Evolutionary conservation across 1,284 basidiomycete species (phyloP).

Genomic region (Ustilago crameri): DNA sequence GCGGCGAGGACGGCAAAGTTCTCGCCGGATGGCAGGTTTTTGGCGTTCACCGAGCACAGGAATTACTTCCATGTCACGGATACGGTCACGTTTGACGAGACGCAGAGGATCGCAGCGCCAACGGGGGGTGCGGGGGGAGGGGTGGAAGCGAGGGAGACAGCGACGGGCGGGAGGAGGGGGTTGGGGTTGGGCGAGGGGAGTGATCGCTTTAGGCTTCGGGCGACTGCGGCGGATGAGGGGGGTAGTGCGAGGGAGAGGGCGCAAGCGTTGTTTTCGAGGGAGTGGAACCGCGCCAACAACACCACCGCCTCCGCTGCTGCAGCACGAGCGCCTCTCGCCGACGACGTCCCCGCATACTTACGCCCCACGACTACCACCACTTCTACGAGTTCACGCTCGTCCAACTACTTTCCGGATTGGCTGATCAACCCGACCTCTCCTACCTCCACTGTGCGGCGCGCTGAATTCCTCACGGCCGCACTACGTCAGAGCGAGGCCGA

Average conservation of each 20-base stretch:
- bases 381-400: neutral
- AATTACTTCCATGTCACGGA: constrained; percentile 53
- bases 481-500: no score
- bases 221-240: neutral
- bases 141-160: constrained; percentile 1
- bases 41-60: constrained; percentile 58
- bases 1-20: constrained; percentile 57
- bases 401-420: constrained; percentile 22
- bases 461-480: no score
- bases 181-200: neutral
- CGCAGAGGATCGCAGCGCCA: constrained; percentile 30
- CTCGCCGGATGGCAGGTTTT: constrained; percentile 48
- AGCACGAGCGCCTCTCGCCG: neutral
- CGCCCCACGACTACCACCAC: no score
- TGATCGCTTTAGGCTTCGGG: neutral
- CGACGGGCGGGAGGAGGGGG: no score
- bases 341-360: no score
- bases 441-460: no score
- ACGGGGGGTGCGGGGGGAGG: neutral
- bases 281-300: constrained; percentile 41
- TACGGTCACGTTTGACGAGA: constrained; percentile 44
- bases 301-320: constrained; percentile 16
- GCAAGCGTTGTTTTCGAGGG: constrained; percentile 28
- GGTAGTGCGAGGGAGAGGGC: constrained; percentile 13
- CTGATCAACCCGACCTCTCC: constrained; percentile 5